Base-by-base conservation (phyloP, 2,329 filamentous ascomycete species). In the Cercospora beticola region DNA sequence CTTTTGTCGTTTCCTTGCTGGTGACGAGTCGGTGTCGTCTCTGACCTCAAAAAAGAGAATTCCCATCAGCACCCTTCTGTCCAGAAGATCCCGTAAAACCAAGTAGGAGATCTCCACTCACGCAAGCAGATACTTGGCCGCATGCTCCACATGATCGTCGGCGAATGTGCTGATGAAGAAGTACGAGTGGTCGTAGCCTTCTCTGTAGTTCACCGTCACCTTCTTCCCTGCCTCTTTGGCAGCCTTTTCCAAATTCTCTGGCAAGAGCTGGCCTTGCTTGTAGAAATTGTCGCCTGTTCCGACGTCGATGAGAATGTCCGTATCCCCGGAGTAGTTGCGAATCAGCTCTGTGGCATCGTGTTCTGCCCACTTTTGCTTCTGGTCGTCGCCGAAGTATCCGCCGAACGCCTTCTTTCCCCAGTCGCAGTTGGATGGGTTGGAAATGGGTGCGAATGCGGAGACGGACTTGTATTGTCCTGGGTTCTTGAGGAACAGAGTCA, bases 201-300 rank as follows among this genome's bases (percentile, higher is more conserved):
- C 86, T 79, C 97, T 94, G 84, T 94, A 95, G 76, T 94, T 88
- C 71, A 98, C 82, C 64, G 88, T 88, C 71, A 97, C 82, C 9
- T 91, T 92, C 68, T 87, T 84, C 21, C 92, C 92, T 28, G 88
- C 87, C 73, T 91, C 89, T 82, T 92, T 89, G 68, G 90, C 93
- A 12, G 92, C 94, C 76, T 88, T 86, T 73, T 91, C 88, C 64
- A 99, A 89, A 81, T 98, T 98, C 86, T 99, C 95, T 0, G 94
- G 95, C 52, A 98, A 86, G 66, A 99, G 85, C 82, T 99, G 95
- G 58, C 89, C 88, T 80, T 96, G 89, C 84, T 97, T 94, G 84
- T 98, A 98, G 81, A 98, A 99, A 82, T 94, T 93, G 84, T 99
- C 95, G 26, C 88, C 93, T 4, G 93, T 97, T 52, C 95, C 95